phyloP scores from a whole-genome alignment of 176 grass and related monocot species.

The Juncus effusus region DNA sequence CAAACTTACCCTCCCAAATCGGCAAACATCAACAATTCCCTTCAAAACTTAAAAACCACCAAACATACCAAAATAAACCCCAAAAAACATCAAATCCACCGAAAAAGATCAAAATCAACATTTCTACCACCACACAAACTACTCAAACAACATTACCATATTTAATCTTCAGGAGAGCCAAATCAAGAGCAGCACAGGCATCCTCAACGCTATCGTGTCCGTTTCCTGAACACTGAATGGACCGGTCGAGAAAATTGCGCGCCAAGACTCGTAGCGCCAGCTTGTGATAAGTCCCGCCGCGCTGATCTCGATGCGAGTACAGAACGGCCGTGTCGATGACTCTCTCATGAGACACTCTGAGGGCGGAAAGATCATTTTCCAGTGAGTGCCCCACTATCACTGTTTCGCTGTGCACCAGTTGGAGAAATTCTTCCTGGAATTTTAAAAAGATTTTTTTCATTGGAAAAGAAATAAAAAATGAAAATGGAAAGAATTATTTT shows the following conservation, averaged over 20 bases:
- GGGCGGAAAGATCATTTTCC: constrained; percentile 83
- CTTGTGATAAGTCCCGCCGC: constrained; percentile 45
- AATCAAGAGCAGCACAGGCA: constrained; percentile 81
- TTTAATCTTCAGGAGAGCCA: constrained; percentile 81
- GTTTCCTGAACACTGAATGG: constrained; percentile 62
- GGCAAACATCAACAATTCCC: constrained; percentile 4
- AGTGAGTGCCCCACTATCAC: constrained; percentile 96
- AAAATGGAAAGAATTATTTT: neutral
- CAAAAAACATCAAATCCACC: too few species aligned
- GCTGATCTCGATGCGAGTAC: constrained; percentile 46
- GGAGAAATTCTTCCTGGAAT: constrained; percentile 72
- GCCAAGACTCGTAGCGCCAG: constrained; percentile 81
- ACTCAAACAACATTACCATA: constrained; percentile 41
- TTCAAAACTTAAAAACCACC: neutral
- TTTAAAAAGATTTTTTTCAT: constrained; percentile 1
- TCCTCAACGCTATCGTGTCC: constrained; percentile 93
- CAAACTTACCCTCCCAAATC: neutral
- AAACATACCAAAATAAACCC: too few species aligned
- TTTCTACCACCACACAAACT: neutral
- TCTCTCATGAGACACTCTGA: constrained; percentile 67
- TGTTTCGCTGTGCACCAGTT: constrained; percentile 77
- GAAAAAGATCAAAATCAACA: neutral
- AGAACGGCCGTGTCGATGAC: constrained; percentile 89
- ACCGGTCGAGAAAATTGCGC: constrained; percentile 55
- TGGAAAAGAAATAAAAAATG: neutral